Conservation (phyloP, 1,284 basidiomycete genomes). For the Malassezia equina region DNA sequence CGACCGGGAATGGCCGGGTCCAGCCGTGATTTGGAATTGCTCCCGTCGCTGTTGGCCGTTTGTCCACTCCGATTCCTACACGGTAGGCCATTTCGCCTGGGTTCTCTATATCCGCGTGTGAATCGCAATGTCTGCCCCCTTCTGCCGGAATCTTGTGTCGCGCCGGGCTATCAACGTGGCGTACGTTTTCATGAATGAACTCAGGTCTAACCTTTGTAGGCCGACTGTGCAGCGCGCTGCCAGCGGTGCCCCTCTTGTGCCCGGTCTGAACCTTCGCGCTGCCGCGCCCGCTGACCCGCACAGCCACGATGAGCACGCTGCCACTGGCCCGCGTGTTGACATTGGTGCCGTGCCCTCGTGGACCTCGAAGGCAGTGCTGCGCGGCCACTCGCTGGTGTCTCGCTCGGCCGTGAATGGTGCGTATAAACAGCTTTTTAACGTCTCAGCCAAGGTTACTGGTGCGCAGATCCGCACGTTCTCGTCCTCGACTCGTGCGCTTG, state of each 20-base stretch:
- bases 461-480: constrained; percentile 29
- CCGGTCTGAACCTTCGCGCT: constrained; percentile 61
- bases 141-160: constrained; percentile 17
- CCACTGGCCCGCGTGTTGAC: constrained; percentile 56
- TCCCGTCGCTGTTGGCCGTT: constrained; percentile 13
- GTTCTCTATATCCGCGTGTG: not conserved
- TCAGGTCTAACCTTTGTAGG: constrained; percentile 2
- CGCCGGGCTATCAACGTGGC: constrained; percentile 15
- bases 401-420: constrained; percentile 64
- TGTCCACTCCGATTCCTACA: constrained; percentile 13
- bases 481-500: constrained; percentile 31
- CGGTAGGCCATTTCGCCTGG: constrained; percentile 1
- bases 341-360: constrained; percentile 61
- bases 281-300: constrained; percentile 55
- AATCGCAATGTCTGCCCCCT: constrained; percentile 14
- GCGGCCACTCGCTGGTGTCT: constrained; percentile 56
- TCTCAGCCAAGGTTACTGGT: constrained; percentile 10
- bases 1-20: constrained; percentile 15
- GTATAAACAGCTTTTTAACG: constrained; percentile 38
- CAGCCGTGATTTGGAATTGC: constrained; percentile 8
- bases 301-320: constrained; percentile 52
- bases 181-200: constrained; percentile 4
- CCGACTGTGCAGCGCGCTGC: constrained; percentile 69
- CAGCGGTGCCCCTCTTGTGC: constrained; percentile 61
- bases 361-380: constrained; percentile 56